phyloP scores from a whole-genome alignment of 1,284 basidiomycete genomes.

The Dichomitus squalens region DNA sequence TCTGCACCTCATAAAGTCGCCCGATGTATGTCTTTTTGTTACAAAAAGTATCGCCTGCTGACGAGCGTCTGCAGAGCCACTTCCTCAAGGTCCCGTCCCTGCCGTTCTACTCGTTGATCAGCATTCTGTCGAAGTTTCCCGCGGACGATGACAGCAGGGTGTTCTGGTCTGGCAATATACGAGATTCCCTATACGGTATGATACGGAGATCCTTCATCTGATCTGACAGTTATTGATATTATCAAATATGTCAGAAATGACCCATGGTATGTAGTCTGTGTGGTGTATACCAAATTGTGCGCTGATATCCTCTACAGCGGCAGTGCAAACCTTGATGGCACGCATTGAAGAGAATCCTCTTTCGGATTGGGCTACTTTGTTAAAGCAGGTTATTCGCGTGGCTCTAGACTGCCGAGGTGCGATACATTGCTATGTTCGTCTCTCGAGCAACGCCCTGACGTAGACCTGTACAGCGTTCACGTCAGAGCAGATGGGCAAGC shows the following conservation, averaged over 20 bases:
- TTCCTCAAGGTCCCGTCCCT: slow-evolving; percentile 81
- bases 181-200: slow-evolving; percentile 69
- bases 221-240: not conserved
- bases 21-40: slow-evolving; percentile 55
- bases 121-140: slow-evolving; percentile 75
- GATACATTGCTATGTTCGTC: slow-evolving; percentile 1
- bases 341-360: slow-evolving; percentile 40
- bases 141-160: slow-evolving; percentile 69
- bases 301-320: slow-evolving; percentile 27
- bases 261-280: slow-evolving; percentile 25
- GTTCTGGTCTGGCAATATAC: slow-evolving; percentile 62
- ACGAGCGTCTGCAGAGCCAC: slow-evolving; percentile 55
- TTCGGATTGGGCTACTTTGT: slow-evolving; percentile 39
- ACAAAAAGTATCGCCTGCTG: slow-evolving; percentile 4
- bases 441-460: not conserved
- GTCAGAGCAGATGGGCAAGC: slow-evolving; percentile 51
- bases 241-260: slow-evolving; percentile 30
- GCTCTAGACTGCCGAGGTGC: slow-evolving; percentile 60
- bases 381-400: slow-evolving; percentile 54
- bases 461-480: slow-evolving; percentile 49
- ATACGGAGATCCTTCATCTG: not conserved
- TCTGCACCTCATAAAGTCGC: slow-evolving; percentile 68
- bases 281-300: not conserved
- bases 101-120: slow-evolving; percentile 74
- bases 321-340: slow-evolving; percentile 35